Evolutionary conservation across 306 rosid species (phyloP), one percentile per base, ranked within the genome.

Genomic region (Quercus aquifolioides): DNA sequence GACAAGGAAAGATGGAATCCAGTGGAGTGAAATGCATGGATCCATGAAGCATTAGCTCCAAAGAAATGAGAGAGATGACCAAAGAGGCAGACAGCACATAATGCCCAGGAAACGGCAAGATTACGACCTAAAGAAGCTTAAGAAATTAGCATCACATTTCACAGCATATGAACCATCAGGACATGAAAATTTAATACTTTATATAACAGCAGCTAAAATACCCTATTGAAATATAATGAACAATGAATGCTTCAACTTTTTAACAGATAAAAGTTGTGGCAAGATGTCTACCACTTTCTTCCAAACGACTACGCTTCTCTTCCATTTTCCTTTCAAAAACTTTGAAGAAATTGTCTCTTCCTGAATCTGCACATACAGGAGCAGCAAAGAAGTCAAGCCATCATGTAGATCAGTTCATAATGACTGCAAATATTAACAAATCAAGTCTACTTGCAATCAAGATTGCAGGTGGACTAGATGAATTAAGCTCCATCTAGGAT

Each of bases 21-120:
- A 54, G 91, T 84, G 25, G 99, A 91, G 79, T 94, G 99, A 80
- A 86, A 87, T 55, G 86, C 89, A 86, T 91, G 94, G 79, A 84
- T 71, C 99, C 97, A 94, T 25, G 99, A 87, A 71, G 92, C 94
- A 80, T 89, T 91, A 13, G 91, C 90, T 74, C 94, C 97, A 85
- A 92, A 79, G 81, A 94, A 90, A 91, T 94, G 99, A 78, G 97
- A 94, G 69, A 90, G 72, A 79, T 94, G 99, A 35, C 99, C 99
- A 77, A 92, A 83, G 68, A 94, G 94, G 90, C 99, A 94, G 74
- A 89, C 97, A 55, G 97, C 95, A 82, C 99, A 94, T 33, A 94
- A 81, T 74, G 95, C 97, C 99, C 97, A 94, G 67, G 99, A 94
- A 82, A 94, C 89, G 76, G 92, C 97, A 85, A 92, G 92, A 77